A percentile compares a stretch with the other conserved stretches of the same genome.
Evolutionary conservation across 768 basidiomycete genomes (phyloP).

Genomic region (Cantharellus anzutake): DNA sequence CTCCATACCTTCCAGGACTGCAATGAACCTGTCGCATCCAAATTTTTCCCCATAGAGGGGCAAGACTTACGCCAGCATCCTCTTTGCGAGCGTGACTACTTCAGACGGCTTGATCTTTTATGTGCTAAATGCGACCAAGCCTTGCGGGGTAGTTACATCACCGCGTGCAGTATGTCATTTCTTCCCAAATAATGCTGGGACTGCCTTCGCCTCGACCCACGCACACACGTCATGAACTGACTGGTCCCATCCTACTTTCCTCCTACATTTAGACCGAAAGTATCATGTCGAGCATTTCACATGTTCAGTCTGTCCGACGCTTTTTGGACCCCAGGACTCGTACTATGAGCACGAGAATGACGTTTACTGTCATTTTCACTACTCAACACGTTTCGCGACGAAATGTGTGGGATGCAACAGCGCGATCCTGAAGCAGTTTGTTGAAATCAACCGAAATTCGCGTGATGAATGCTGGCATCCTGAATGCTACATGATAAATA

Average conservation of each 20-base stretch:
- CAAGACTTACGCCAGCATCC: slow-evolving; percentile 76
- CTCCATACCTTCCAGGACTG: slow-evolving; percentile 49
- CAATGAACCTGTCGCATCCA: slow-evolving; percentile 86
- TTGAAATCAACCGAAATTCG: slow-evolving; percentile 97
- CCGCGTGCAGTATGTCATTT: slow-evolving; percentile 77
- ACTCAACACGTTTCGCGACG: slow-evolving; percentile 94
- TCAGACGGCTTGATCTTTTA: slow-evolving; percentile 85
- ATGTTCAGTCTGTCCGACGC: slow-evolving; percentile 86
- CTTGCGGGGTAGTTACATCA: slow-evolving; percentile 93
- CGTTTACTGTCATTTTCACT: slow-evolving; percentile 98
- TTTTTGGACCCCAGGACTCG: slow-evolving; percentile 95
- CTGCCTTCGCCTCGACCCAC: not conserved
- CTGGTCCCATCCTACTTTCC: not conserved
- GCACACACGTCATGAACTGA: slow-evolving; percentile 3
- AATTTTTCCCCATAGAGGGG: slow-evolving; percentile 97
- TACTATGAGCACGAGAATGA: slow-evolving; percentile 98
- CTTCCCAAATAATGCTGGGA: not conserved
- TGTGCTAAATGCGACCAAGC: slow-evolving; percentile 93
- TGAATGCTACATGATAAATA: slow-evolving; percentile 99
- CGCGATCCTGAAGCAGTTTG: slow-evolving; percentile 97
- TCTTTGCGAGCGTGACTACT: slow-evolving; percentile 97
- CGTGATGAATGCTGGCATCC: slow-evolving; percentile 99
- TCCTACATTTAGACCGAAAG: slow-evolving; percentile 56
- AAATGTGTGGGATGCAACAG: slow-evolving; percentile 96
- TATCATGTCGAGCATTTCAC: slow-evolving; percentile 99